Evolutionary conservation across 257 asterid genomes (phyloP).

Genomic region (Ehretia macrophylla): DNA sequence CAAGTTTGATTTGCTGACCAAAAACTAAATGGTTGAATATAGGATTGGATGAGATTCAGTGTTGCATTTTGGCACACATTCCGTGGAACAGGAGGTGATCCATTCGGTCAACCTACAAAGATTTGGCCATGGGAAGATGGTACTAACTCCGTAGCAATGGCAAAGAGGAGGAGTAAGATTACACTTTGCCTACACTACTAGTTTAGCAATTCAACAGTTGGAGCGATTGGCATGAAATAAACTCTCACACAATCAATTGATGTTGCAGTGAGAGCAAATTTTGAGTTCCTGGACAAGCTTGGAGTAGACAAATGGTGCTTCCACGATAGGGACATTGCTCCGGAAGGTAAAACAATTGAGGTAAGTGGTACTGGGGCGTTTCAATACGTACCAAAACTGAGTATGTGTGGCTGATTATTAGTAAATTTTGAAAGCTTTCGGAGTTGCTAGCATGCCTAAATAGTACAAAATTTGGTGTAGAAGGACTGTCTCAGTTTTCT

Average conservation of each 20-base stretch:
- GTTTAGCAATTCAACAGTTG: neutral
- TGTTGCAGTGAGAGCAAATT: conserved; percentile 89
- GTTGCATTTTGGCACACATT: conserved; percentile 99
- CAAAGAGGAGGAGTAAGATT: conserved; percentile 79
- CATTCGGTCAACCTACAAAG: conserved; percentile 95
- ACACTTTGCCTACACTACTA: neutral
- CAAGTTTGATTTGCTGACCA: neutral
- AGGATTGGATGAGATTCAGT: conserved; percentile 98
- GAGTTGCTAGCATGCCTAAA: neutral
- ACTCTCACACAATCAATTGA: conserved; percentile 1
- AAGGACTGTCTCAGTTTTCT: no score
- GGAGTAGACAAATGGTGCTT: conserved; percentile 94
- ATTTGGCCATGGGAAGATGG: conserved; percentile 99
- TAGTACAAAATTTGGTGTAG: no score
- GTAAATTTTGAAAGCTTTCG: neutral
- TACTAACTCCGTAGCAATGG: conserved; percentile 89
- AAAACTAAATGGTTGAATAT: neutral
- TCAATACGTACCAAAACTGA: neutral
- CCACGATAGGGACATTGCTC: conserved; percentile 95
- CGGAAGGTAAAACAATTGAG: conserved; percentile 90
- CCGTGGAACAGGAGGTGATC: conserved; percentile 94
- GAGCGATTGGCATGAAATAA: no score
- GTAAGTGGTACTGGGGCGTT: conserved; percentile 26
- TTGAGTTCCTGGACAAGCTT: conserved; percentile 87
- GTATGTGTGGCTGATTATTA: no score